Evolutionary conservation across 495 filamentous ascomycete genomes (phyloP), one percentile per base, ranked within the genome.

Genomic region (Penicillium turbatum): DNA sequence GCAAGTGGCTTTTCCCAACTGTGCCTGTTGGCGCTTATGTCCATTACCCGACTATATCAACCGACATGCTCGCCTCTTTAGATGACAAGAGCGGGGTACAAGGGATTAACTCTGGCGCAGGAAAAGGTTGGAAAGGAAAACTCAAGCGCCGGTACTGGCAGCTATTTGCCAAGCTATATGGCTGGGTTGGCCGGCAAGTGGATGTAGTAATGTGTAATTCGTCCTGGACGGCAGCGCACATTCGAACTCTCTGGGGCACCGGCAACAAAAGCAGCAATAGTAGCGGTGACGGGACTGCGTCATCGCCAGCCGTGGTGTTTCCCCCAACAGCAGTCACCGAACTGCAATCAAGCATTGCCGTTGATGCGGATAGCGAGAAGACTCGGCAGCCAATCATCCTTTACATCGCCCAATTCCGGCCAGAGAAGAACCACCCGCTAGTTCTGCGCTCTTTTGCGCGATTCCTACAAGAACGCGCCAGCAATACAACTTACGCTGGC

Each of bases 201-300:
- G 92, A 98, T 67, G 80, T 91, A 2, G 92, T 97, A 51, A 95
- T 97, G 89, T 93, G 91, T 48, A 98, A 98, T 70, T 95, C 89
- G 19, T 86, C 82, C 45, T 98, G 93, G 93, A 98, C 93, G 13
- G 84, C 91, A 55, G 78, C 69, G 2, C 95, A 98, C 59, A 90
- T 98, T 52, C 75, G 80, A 34, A 73, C 78, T 1, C 75, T 98
- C 26, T 98, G 93, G 93, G 86, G 85, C 6, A 52, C 17, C n/a
- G 38, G 48, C 21, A 64, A 65, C 38, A 48, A 55, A 37, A 60
- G 32, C 42, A 48, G 63, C 64, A 46, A 55, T 64, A 39, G 70
- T 70, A 48, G 71, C 66, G 59, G 68, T 52, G 56, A 53, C 1
- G 64, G 64, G 3, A 62, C 59, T 6, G 35, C 64, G 6, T 60